These are phyloP conservation scores for Podila verticillata DNA, from an alignment of 192 early-diverging fungal species.

Conservation along the genomic window DNA sequence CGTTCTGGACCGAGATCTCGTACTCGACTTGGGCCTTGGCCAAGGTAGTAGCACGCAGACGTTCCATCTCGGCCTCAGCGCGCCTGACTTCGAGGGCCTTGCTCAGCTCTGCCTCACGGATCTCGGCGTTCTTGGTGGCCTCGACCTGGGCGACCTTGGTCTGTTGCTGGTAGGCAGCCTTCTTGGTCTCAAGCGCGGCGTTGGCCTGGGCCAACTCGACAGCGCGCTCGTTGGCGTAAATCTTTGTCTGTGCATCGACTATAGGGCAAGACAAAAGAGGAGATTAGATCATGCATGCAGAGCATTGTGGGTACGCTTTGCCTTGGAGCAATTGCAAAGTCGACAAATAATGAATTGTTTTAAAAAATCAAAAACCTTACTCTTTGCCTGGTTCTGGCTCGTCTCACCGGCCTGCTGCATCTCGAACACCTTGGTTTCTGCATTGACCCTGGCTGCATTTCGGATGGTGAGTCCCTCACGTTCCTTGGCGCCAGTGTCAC, in stretches of 20 bases:
- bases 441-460: conserved; percentile 21
- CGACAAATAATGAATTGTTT: neutral
- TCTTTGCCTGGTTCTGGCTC: neutral
- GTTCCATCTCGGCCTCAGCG: conserved; percentile 54
- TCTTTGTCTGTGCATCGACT: conserved; percentile 58
- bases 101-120: conserved; percentile 57
- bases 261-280: neutral
- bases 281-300: neutral
- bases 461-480: conserved; percentile 56
- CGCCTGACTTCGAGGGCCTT: conserved; percentile 55
- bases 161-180: conserved; percentile 42
- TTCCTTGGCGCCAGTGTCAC: conserved; percentile 65
- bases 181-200: conserved; percentile 45
- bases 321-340: neutral
- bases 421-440: conserved; percentile 3
- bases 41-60: conserved; percentile 53
- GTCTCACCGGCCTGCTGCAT: conserved; percentile 2
- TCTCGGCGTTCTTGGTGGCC: conserved; percentile 52
- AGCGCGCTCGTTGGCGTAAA: conserved; percentile 61
- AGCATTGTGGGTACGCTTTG: neutral
- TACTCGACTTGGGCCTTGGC: conserved; percentile 59
- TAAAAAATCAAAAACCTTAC: neutral
- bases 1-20: conserved; percentile 50
- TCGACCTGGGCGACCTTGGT: conserved; percentile 63
- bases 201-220: conserved; percentile 51